Base-by-base conservation (phyloP, 768 basidiomycete species). In the Lanmaoa pseudosensibilis region DNA sequence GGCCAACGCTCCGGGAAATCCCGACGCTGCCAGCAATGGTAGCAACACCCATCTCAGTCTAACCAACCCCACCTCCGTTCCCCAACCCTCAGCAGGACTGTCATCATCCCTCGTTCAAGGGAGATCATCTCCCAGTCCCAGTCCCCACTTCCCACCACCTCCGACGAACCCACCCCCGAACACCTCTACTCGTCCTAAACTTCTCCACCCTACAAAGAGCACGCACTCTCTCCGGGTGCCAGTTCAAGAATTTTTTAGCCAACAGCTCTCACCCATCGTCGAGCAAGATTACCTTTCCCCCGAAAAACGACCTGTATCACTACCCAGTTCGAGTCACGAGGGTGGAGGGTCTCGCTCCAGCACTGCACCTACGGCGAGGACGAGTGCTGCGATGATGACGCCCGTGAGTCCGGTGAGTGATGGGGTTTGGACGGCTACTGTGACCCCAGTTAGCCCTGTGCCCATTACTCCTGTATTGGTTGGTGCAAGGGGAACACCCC, bases 271-370 rank as follows among this genome's bases (percentile, higher is more conserved):
- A 2, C 86, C 87, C 0, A 87, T 88, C 39, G 78, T 77, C 10
- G 87, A 88, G 69, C 80, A 80, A 60, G 83, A 86, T 52, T 86
- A 86, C 62, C 65, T 83, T 52, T 83, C 84, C 7, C 83, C 83
- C 0, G 75, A 77, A 47, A 73, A 71, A 56, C 71, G 73, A 34
- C 71, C 74, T 50, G 69, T 50, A 41, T 75, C 72, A 50, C 68
- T 74, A 40, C 70, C 57, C 15, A 69, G 57, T 50, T 71, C 59
- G 5, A 68, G 65, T 51, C 52, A 60, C 40, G 69, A 66, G 9
- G 64, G 64, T 32, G 57, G 50, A 41, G 73, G 69, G 27, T 63
- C 66, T 15, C 64, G 64, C 21, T 55, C 61, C n/a, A 66, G 64
- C 36, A 64, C 54, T 23, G 72, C 57, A 40, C 71, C 45, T 71